These are phyloP conservation scores for Coemansia furcata DNA, from an alignment of 192 early-diverging fungal genomes.

Conservation along the genomic window DNA sequence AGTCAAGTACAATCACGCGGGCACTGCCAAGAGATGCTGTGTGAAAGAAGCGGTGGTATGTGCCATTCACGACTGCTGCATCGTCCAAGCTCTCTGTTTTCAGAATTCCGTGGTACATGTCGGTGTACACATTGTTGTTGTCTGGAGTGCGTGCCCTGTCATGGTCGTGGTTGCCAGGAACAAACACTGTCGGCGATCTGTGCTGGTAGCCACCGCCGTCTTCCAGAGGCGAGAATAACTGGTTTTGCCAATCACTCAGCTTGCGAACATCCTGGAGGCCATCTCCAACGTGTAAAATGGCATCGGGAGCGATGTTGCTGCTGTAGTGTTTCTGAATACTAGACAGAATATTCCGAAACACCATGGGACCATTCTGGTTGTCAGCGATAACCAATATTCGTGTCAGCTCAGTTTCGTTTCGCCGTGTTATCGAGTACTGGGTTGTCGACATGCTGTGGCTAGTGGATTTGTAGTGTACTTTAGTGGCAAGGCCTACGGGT, in stretches of 20 bases:
- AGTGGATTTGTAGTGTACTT: slow-evolving; percentile 25
- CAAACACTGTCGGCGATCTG: slow-evolving; percentile 62
- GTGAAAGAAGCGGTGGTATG: slow-evolving; percentile 40
- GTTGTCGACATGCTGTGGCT: slow-evolving; percentile 19
- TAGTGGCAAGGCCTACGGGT: slow-evolving; percentile 13
- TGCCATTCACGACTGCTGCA: slow-evolving; percentile 12
- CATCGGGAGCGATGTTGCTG: slow-evolving; percentile 27
- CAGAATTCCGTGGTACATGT: slow-evolving; percentile 47
- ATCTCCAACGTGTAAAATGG: slow-evolving; percentile 70
- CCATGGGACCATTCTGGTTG: slow-evolving; percentile 38
- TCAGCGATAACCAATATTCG: slow-evolving; percentile 43
- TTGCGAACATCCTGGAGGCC: slow-evolving; percentile 58
- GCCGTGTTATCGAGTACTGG: slow-evolving; percentile 23
- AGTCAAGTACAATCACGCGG: slow-evolving; percentile 67
- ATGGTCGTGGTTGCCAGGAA: slow-evolving; percentile 75
- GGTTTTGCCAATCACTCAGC: slow-evolving; percentile 68
- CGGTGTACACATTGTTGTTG: slow-evolving; percentile 51
- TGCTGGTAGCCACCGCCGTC: slow-evolving; percentile 56
- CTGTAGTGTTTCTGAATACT: slow-evolving; percentile 9
- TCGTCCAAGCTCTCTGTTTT: slow-evolving; percentile 17
- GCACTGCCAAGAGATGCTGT: slow-evolving; percentile 56
- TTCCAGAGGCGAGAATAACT: slow-evolving; percentile 64
- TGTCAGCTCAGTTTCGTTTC: background rate
- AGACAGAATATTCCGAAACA: slow-evolving; percentile 27
- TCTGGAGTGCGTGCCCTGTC: slow-evolving; percentile 53